Base-by-base conservation (phyloP, 1,284 basidiomycete species). In the Ustilago trichophora region DNA sequence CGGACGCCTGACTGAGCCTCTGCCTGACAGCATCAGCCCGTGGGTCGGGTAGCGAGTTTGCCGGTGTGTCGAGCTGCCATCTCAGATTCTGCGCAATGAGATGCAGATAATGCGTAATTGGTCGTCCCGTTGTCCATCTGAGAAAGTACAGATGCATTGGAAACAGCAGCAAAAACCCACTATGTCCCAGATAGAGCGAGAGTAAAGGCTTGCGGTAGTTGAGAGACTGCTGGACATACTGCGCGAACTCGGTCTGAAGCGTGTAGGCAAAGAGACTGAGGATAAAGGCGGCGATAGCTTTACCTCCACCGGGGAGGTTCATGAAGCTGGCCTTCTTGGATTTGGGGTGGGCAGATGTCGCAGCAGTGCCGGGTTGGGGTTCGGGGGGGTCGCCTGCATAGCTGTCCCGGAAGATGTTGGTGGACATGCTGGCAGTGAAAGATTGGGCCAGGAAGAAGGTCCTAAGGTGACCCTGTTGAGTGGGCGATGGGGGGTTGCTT, bases 181-280 rank as follows among this genome's bases (percentile, higher is more conserved):
- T 74, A 37, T 81, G 80, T 13, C 78, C 79, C 5, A 81, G 51
- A 42, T 74, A 80, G 49, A 74, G 65, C 37, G 71, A 68, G 10
- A 78, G 53, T 26, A 80, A 69, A 8, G 80, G 80, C 45, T 80
- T 81, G 27, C 70, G 54, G 43, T 79, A 81, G 41, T 67, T 70
- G 26, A 79, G 57, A 12, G 53, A 53, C 16, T 75, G 65, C 44
- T 81, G 80, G 8, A 81, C 76, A 32, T 78, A 75, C 48, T 80
- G 78, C 4, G 77, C 79, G 15, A 70, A 73, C 48, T 81, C 80
- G 22, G 80, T 81, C 53, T 81, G 80, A 2, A 73, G 36, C 1
- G 80, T 81, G 31, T 78, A 81, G 13, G 80, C 71, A 3, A 73
- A 38, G 1, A 81, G 66, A 24, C 69, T 72, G 40, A 75, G 49